Evolutionary conservation across 2,329 filamentous ascomycete genomes (phyloP).

Genomic region (Tolypocladium amazonense): DNA sequence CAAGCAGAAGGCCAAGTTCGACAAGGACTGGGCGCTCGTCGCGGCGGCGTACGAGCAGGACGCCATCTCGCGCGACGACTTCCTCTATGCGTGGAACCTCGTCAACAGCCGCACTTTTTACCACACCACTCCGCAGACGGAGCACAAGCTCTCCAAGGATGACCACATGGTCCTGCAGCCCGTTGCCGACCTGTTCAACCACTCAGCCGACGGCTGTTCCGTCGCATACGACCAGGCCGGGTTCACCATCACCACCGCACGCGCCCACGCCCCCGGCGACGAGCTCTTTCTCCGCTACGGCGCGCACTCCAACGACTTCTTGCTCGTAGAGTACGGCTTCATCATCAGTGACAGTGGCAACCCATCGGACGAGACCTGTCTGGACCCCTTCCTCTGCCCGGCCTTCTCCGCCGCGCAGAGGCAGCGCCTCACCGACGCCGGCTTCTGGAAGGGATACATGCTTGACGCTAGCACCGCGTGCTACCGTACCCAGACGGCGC

Average conservation of each 20-base stretch:
- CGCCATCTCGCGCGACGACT: constrained; percentile 26
- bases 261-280: constrained; percentile 41
- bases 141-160: constrained; percentile 26
- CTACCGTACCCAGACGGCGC: constrained; percentile 44
- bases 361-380: constrained; percentile 37
- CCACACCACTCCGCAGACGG: constrained; percentile 35
- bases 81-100: constrained; percentile 46
- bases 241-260: constrained; percentile 44
- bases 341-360: constrained; percentile 32
- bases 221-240: constrained; percentile 38
- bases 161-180: constrained; percentile 62
- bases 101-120: constrained; percentile 56
- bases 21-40: constrained; percentile 27
- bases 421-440: constrained; percentile 28
- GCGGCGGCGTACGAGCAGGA: constrained; percentile 13
- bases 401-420: constrained; percentile 22
- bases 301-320: constrained; percentile 56
- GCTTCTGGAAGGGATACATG: constrained; percentile 41
- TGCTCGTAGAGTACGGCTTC: constrained; percentile 57
- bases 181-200: constrained; percentile 63
- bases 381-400: constrained; percentile 37
- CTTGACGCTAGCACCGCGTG: constrained; percentile 40
- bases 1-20: constrained; percentile 38
- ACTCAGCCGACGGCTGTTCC: constrained; percentile 36
- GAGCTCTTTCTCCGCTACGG: constrained; percentile 64